These are phyloP conservation scores for Cryptosporidium muris DNA, from an alignment of 169 alveolate species.

Conservation along the genomic window DNA sequence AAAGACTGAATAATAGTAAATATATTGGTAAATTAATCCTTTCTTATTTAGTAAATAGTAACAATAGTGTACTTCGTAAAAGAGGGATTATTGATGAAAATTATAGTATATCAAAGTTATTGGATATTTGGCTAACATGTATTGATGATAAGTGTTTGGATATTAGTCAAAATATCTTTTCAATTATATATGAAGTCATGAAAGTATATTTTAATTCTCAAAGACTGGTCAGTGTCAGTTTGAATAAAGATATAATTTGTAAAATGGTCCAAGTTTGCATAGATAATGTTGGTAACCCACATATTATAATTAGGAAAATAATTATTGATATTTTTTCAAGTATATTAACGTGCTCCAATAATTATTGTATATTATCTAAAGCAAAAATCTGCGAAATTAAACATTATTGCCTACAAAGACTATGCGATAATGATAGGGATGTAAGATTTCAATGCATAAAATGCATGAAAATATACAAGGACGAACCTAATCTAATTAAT, in stretches of 20 bases:
- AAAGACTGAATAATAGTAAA: constrained; percentile 10
- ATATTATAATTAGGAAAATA: too few relatives aligned
- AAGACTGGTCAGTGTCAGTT: too few relatives aligned
- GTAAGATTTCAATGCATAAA: constrained; percentile 10
- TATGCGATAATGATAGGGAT: constrained; percentile 42
- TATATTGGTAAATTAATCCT: constrained; percentile 12
- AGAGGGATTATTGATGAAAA: not conserved
- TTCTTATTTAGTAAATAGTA: not conserved
- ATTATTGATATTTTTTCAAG: too few relatives aligned
- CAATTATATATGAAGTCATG: not conserved
- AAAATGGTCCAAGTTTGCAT: too few relatives aligned
- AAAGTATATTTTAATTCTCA: not conserved
- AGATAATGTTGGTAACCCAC: too few relatives aligned
- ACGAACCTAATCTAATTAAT: constrained; percentile 5
- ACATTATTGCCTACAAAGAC: constrained; percentile 5
- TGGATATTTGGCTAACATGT: constrained; percentile 33
- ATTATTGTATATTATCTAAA: too few relatives aligned
- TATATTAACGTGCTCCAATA: too few relatives aligned
- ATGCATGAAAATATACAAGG: not conserved
- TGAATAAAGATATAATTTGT: too few relatives aligned
- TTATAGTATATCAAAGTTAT: not conserved
- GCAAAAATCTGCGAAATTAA: not conserved
- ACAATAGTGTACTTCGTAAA: not conserved
- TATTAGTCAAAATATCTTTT: constrained; percentile 6
- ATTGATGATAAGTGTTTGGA: constrained; percentile 4